Conservation (phyloP, 805 yeast genomes). For the Candida berthetii region DNA sequence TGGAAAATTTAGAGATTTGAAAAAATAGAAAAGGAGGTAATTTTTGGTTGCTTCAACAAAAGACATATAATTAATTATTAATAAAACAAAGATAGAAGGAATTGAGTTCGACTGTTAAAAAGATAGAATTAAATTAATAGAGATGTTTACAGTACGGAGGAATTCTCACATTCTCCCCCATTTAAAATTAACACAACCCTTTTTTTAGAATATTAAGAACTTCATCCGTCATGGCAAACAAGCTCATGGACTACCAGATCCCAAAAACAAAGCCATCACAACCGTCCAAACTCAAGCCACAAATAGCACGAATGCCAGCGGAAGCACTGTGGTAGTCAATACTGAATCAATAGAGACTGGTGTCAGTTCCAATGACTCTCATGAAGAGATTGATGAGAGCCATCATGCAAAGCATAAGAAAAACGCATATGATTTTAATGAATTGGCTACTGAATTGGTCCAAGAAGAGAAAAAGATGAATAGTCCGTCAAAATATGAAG, state of each 20-base stretch:
- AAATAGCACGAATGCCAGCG: background rate
- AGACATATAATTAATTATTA: too few relatives aligned
- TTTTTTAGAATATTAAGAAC: conserved; percentile 25
- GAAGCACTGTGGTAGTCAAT: background rate
- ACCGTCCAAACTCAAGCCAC: too few relatives aligned
- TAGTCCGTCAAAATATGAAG: conserved; percentile 13
- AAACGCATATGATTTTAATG: conserved; percentile 17
- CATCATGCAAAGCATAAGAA: background rate
- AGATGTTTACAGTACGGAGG: too few relatives aligned
- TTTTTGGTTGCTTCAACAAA: too few relatives aligned
- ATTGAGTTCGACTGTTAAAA: too few relatives aligned
- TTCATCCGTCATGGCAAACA: conserved; percentile 31
- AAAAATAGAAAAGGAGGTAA: too few relatives aligned
- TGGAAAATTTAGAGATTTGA: too few relatives aligned
- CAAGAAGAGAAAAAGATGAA: conserved; percentile 14
- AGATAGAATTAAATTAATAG: too few relatives aligned
- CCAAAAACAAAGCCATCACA: too few relatives aligned
- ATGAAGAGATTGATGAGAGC: background rate
- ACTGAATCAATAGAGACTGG: background rate
- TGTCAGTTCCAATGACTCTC: background rate
- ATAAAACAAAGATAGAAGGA: too few relatives aligned
- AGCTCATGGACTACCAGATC: conserved; percentile 8
- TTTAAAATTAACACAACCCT: background rate
- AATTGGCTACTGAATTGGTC: conserved; percentile 19
- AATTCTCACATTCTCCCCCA: too few relatives aligned